Conservation (phyloP, 345 rosid species). For the Camelina sativa region DNA sequence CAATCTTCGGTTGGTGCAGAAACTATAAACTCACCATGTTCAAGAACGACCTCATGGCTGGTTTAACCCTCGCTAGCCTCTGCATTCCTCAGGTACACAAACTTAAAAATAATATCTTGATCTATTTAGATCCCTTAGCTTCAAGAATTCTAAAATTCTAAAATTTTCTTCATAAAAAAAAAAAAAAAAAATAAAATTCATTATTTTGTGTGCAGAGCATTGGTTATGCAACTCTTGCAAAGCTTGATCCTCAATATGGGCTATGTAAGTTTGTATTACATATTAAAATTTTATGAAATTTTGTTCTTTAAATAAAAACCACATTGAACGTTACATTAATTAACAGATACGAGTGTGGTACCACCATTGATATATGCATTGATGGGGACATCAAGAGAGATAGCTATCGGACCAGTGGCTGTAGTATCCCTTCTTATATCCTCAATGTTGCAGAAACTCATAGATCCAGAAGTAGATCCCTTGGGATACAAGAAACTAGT, state of each 20-base stretch:
- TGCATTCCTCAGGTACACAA: constrained; percentile 86
- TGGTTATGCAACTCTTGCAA: constrained; percentile 93
- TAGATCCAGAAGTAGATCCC: constrained; percentile 71
- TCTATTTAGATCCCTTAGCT: neutral
- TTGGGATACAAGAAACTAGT: constrained; percentile 66
- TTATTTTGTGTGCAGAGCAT: constrained; percentile 61
- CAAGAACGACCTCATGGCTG: constrained; percentile 82
- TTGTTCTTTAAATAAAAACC: neutral
- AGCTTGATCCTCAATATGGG: constrained; percentile 93
- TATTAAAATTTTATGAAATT: neutral
- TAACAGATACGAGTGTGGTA: constrained; percentile 77
- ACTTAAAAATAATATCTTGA: neutral
- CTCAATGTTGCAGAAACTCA: constrained; percentile 67
- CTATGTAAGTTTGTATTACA: constrained; percentile 63
- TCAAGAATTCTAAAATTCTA: neutral
- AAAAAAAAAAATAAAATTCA: neutral
- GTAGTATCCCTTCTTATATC: constrained; percentile 85
- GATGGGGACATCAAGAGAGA: constrained; percentile 93
- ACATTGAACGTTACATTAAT: neutral
- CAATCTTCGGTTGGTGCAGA: constrained; percentile 70
- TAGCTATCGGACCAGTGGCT: constrained; percentile 94
- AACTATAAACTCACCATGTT: constrained; percentile 59
- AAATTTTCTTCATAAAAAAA: no score
- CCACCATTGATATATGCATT: constrained; percentile 88
- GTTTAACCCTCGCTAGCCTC: constrained; percentile 94